Conservation (phyloP, 2,329 filamentous ascomycete genomes). For the Hypoxylon sp. region DNA sequence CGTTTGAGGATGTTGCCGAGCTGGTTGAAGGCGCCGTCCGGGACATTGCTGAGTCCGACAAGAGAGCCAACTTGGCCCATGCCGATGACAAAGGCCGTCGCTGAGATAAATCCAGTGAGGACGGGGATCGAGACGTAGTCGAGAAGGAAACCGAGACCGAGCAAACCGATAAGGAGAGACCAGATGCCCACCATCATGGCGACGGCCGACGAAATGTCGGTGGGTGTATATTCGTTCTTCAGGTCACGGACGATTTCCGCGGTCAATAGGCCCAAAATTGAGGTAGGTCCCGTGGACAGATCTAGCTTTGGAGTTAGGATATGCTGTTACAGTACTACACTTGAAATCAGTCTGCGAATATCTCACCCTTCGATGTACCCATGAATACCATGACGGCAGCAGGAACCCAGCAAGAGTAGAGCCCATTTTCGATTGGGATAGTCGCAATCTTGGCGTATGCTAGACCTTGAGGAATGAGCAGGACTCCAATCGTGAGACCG, state of each 20-base stretch:
- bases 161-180: constrained; percentile 68
- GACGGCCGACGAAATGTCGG: constrained; percentile 70
- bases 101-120: constrained; percentile 74
- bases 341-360: background rate
- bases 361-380: constrained; percentile 70
- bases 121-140: constrained; percentile 76
- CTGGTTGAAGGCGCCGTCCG: constrained; percentile 65
- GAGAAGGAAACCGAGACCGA: constrained; percentile 73
- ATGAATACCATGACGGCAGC: constrained; percentile 69
- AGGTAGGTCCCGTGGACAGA: constrained; percentile 73
- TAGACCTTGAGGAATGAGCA: constrained; percentile 72
- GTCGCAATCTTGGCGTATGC: constrained; percentile 73
- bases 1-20: constrained; percentile 70
- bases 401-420: constrained; percentile 71
- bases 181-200: constrained; percentile 74
- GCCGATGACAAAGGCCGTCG: constrained; percentile 74
- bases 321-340: background rate
- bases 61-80: constrained; percentile 73
- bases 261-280: constrained; percentile 72
- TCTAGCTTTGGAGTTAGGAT: constrained; percentile 54
- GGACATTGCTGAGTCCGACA: constrained; percentile 66
- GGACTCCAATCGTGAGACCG: constrained; percentile 70
- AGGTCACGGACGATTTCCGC: constrained; percentile 70
- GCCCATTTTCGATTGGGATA: constrained; percentile 70
- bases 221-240: constrained; percentile 63